Base-by-base conservation (phyloP, 1,139 yeast species). In the Kazachstania sp. region DNA sequence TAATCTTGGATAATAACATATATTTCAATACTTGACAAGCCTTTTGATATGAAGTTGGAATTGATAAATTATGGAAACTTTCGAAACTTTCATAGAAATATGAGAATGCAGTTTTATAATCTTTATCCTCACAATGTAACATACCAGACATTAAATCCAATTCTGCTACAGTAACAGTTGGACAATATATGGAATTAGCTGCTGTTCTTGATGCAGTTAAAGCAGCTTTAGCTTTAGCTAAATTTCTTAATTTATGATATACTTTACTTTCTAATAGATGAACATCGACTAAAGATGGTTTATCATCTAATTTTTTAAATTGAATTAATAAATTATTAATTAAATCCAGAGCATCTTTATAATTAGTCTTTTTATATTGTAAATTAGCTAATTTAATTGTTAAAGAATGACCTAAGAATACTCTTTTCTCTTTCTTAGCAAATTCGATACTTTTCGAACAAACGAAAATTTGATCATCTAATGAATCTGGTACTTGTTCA, bases 51-150 rank as follows among this genome's bases (percentile, higher is more conserved):
- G 79, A 81, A 52, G 73, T 77, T 48, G 70, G 73, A 12, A 76
- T 70, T 7, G 63, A 55, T 45, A 59, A 49, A 50, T 63, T 63
- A 48, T 78, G 72, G 68, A 78, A 92, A 34, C 94, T 94, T 67
- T 92, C 98, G 61, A 92, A 88, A 31, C 97, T 83, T 69, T 92
- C 98, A 64, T 80, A 90, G 60, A 92, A 92, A 68, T 92, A 92
- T 5, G 97, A 88, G 62, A 79, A 94, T 9, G 97, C 96, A 6
- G 98, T 94, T 64, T 87, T 86, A 71, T 86, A 94, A 67, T 94
- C 99, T 65, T 86, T 86, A 60, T 94, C 98, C 67, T 94, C 97
- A 32, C 97, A 95, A 68, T 92, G 95, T 55, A 94, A 75, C 49
- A 92, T 82, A 55, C 99, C 99, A 65, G 95, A 83, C 81, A 90